phyloP scores from a whole-genome alignment of 2,329 filamentous ascomycete genomes.

The Sporothrix luriei region DNA sequence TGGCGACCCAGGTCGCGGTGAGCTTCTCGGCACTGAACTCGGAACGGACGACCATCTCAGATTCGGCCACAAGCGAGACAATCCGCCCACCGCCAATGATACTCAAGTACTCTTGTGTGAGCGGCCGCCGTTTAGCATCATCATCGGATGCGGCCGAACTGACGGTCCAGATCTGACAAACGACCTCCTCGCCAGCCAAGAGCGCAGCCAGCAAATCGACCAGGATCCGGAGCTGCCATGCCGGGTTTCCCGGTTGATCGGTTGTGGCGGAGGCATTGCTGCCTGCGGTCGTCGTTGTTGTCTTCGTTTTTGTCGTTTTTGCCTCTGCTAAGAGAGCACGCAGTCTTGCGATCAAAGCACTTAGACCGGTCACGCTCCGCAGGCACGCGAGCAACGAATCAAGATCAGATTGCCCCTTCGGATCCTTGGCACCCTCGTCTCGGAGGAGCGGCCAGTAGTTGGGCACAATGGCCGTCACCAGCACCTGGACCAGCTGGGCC shows the following conservation, averaged over 20 bases:
- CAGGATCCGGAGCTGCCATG: constrained; percentile 50
- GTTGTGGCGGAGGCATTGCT: constrained; percentile 37
- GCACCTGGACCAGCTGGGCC: constrained; percentile 72
- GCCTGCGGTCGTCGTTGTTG: constrained; percentile 39
- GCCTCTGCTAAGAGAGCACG: constrained; percentile 61
- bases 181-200: constrained; percentile 45
- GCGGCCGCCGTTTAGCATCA: constrained; percentile 41
- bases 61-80: constrained; percentile 57
- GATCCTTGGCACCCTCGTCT: constrained; percentile 45
- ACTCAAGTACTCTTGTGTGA: constrained; percentile 50
- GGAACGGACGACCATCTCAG: constrained; percentile 52
- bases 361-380: constrained; percentile 73
- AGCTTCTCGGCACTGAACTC: constrained; percentile 34
- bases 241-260: constrained; percentile 40
- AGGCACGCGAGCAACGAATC: constrained; percentile 65
- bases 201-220: constrained; percentile 51
- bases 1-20: constrained; percentile 60
- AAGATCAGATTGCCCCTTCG: constrained; percentile 43
- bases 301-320: constrained; percentile 48
- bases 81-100: constrained; percentile 55
- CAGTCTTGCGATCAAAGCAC: constrained; percentile 72
- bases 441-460: constrained; percentile 76
- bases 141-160: constrained; percentile 35
- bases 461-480: constrained; percentile 74
- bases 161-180: constrained; percentile 47